Evolutionary conservation across 2,329 filamentous ascomycete species (phyloP).

Genomic region (Sclerotinia minor): DNA sequence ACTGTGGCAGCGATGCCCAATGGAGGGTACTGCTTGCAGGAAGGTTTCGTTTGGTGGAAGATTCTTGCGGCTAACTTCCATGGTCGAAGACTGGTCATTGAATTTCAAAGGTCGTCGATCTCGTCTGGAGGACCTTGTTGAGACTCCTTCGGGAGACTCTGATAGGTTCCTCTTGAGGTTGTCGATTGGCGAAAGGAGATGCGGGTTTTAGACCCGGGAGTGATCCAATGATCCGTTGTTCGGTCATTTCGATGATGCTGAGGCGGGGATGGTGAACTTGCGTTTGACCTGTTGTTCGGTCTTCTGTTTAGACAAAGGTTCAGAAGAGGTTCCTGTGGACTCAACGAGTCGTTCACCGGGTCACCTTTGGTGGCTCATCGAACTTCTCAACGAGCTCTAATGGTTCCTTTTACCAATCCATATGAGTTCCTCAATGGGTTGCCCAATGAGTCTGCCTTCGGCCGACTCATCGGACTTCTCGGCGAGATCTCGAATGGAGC

Average conservation of each 20-base stretch:
- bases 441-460: not conserved
- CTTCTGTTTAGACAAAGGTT: slow-evolving; percentile 5
- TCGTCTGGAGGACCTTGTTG: slow-evolving; percentile 17
- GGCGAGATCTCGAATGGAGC: not conserved
- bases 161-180: slow-evolving; percentile 14
- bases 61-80: slow-evolving; percentile 16
- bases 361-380: not conserved
- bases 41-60: slow-evolving; percentile 9
- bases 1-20: slow-evolving; percentile 15
- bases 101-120: not conserved
- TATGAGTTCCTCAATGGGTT: slow-evolving; percentile 6
- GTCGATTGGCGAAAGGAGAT: not conserved
- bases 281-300: slow-evolving; percentile 20
- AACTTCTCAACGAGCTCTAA: not conserved
- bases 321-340: slow-evolving; percentile 10
- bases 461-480: not conserved
- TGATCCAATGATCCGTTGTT: slow-evolving; percentile 22
- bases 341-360: not conserved
- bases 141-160: slow-evolving; percentile 12
- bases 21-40: slow-evolving; percentile 13
- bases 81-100: slow-evolving; percentile 9
- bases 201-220: slow-evolving; percentile 3
- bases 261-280: slow-evolving; percentile 22
- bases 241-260: slow-evolving; percentile 19
- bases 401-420: slow-evolving; percentile 9